Evolutionary conservation across 2,329 filamentous ascomycete species (phyloP), one percentile per base, ranked within the genome.

Genomic region (Cladosporium sp.): DNA sequence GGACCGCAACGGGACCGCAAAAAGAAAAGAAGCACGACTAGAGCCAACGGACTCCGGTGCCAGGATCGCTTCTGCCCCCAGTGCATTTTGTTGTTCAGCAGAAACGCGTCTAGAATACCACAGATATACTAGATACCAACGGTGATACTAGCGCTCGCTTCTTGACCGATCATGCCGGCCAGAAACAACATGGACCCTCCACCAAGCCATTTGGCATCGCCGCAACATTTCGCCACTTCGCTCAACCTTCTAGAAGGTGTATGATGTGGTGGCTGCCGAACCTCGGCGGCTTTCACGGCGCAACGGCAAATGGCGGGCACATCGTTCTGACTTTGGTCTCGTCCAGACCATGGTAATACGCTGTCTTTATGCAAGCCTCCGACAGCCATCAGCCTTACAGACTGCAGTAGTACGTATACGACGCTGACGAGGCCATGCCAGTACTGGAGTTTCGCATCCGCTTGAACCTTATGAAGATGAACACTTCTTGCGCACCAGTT

Each of bases 311-410:
- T 57, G 53, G 53, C 54, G 30, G 16, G 48, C 39, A n/a, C 39
- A n/a, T 46, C 39, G 8, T 21, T 23, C 21, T 54, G 26, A 30
- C 51, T 54, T 8, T 54, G n/a, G 51, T 18, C 51, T 30, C 32
- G 23, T 57, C 54, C 54, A 57, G 54, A 32, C 54, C 23, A 3
- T 13, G 13, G 39, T n/a, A 23, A n/a, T 46, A 46, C 39, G 39
- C 39, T 46, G n/a, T 8, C 39, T 46, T 11, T 21, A 21, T 46
- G 39, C 39, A 46, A 46, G 39, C 39, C 39, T 30, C 51, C 18
- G 39, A 46, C 39, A 21, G 8, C 39, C 58, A 51, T 61, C 58
- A 61, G 58, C 58, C 58, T 30, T 61, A 61, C 46, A 21, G 58
- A n/a, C n/a, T n/a, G n/a, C n/a, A n/a, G n/a, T n/a, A n/a, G n/a